These are phyloP conservation scores for Eutypella sp. DNA, from an alignment of 2,329 filamentous ascomycete genomes.

Conservation along the genomic window DNA sequence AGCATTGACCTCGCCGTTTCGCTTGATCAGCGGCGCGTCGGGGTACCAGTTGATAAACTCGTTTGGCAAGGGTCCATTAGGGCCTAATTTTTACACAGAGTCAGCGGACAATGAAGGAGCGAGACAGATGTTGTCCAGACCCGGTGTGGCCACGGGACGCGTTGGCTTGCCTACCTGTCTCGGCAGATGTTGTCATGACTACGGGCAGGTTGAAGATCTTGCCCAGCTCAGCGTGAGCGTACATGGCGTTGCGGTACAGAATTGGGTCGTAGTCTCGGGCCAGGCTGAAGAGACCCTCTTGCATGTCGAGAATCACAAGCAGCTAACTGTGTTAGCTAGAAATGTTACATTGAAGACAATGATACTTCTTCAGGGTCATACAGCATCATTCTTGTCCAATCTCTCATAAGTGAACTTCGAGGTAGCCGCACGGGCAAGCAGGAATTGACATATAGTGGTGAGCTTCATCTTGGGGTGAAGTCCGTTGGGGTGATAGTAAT, in stretches of 20 bases:
- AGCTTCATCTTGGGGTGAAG: background rate
- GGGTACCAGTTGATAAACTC: slow-evolving; percentile 67
- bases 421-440: background rate
- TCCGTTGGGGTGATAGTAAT: background rate
- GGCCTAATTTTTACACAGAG: slow-evolving; percentile 44
- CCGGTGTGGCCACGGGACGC: background rate
- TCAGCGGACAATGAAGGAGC: slow-evolving; percentile 1
- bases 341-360: slow-evolving; percentile 12
- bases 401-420: slow-evolving; percentile 25
- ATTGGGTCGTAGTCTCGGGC: slow-evolving; percentile 63
- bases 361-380: slow-evolving; percentile 5
- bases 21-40: slow-evolving; percentile 58
- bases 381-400: slow-evolving; percentile 28
- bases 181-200: slow-evolving; percentile 65
- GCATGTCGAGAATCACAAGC: slow-evolving; percentile 55
- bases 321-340: slow-evolving; percentile 32
- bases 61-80: slow-evolving; percentile 66
- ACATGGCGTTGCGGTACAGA: slow-evolving; percentile 61
- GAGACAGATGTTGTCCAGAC: background rate
- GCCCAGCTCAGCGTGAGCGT: slow-evolving; percentile 63
- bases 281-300: slow-evolving; percentile 52
- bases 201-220: slow-evolving; percentile 64
- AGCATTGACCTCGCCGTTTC: slow-evolving; percentile 69
- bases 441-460: background rate
- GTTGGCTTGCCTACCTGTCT: slow-evolving; percentile 34